Evolutionary conservation across 75 land plant species (phyloP).

Genomic region (Pseudotsuga menziesii): DNA sequence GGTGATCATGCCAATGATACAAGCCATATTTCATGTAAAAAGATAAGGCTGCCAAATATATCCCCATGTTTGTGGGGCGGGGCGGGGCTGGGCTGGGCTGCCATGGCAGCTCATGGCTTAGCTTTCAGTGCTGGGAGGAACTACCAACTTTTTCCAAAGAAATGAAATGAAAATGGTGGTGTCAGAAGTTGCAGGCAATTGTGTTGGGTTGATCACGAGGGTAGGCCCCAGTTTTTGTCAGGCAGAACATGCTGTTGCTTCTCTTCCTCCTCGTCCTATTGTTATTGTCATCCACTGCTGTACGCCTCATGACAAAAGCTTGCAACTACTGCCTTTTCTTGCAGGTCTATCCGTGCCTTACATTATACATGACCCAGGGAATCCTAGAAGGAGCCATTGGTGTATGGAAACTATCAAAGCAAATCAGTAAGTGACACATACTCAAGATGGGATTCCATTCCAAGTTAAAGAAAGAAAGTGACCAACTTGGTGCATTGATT

Average conservation of each 20-base stretch:
- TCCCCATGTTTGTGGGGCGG: background rate
- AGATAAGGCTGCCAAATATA: background rate
- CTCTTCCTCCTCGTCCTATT: background rate
- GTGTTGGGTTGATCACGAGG: background rate
- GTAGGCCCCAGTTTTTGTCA: conserved; percentile 1
- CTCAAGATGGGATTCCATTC: too few species aligned
- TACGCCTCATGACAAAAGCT: background rate
- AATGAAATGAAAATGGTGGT: background rate
- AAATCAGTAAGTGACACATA: too few species aligned
- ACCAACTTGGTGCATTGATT: too few species aligned
- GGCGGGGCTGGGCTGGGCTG: too few species aligned
- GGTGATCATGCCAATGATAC: background rate
- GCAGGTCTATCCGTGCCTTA: background rate
- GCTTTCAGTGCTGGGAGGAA: conserved; percentile 6
- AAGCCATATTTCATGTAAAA: background rate
- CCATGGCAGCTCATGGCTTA: background rate
- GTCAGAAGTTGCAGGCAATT: background rate
- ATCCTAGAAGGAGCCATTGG: background rate
- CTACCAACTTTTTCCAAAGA: background rate
- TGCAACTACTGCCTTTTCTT: background rate
- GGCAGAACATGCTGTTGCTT: conserved; percentile 6
- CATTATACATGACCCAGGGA: background rate
- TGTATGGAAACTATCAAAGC: too few species aligned
- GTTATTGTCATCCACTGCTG: background rate
- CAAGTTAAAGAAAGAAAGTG: too few species aligned